Conservation (phyloP, 2,329 filamentous ascomycete species). For the Diaporthe citriasiana region DNA sequence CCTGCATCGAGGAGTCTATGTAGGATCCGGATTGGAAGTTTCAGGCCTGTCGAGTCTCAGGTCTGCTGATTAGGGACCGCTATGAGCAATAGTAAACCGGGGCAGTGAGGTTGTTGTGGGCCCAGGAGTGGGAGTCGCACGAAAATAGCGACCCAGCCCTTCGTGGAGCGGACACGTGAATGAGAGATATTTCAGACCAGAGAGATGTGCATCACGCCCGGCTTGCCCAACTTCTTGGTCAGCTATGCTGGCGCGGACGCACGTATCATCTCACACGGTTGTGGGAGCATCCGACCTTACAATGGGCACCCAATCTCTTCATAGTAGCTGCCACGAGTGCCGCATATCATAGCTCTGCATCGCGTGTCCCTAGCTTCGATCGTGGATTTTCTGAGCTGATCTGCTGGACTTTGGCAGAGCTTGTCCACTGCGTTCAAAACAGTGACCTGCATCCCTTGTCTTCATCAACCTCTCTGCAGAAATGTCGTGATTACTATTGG, state of each 20-base stretch:
- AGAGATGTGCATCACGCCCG: conserved; percentile 10
- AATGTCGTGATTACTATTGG: conserved; percentile 24
- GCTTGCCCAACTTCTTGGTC: background rate
- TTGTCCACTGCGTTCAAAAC: conserved; percentile 8
- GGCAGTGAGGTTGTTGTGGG: conserved; percentile 36
- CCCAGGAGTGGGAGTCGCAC: conserved; percentile 37
- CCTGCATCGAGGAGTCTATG: conserved; percentile 5
- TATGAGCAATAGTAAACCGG: conserved; percentile 38
- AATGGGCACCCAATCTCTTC: conserved; percentile 20
- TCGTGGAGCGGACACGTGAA: background rate
- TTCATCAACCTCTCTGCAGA: conserved; percentile 14
- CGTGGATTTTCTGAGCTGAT: conserved; percentile 14
- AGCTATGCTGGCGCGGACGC: conserved; percentile 18
- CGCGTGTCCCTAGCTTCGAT: conserved; percentile 8
- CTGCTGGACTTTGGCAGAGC: conserved; percentile 21
- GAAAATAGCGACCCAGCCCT: conserved; percentile 18
- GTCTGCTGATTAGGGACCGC: conserved; percentile 17
- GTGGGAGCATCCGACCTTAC: conserved; percentile 3
- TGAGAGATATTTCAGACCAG: background rate
- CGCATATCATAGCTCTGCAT: conserved; percentile 31
- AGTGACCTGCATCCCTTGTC: conserved; percentile 37
- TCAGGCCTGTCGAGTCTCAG: conserved; percentile 19
- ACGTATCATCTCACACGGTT: conserved; percentile 20
- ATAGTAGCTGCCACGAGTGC: conserved; percentile 7
- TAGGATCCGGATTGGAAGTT: conserved; percentile 15